A percentile compares a stretch with the other conserved stretches of the same genome.
phyloP scores from a whole-genome alignment of 305 asterid genomes.

The Solanum chacoense region DNA sequence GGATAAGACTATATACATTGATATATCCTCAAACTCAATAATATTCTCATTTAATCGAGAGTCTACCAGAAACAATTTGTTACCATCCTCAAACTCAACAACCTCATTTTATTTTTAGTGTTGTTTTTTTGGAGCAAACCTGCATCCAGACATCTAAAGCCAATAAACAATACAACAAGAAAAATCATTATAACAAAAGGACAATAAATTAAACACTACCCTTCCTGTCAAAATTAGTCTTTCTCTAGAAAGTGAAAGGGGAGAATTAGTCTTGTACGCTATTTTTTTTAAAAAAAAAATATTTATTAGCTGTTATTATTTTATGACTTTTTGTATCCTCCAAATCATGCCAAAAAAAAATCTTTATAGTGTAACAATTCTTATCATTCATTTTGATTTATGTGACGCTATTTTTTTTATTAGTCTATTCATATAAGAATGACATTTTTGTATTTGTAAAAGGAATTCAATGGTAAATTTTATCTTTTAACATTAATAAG shows the following conservation, averaged over 20 bases:
- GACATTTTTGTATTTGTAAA: not conserved
- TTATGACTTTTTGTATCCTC: not conserved
- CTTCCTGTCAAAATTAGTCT: not conserved
- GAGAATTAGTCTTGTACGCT: not conserved
- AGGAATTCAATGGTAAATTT: not conserved
- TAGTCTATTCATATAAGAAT: not conserved
- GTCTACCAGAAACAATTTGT: fast-evolving
- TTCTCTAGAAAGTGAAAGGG: not conserved
- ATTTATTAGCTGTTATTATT: no score
- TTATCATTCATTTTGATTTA: no score
- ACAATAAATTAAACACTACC: not conserved
- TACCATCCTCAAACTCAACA: not conserved
- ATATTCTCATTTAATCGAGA: no score
- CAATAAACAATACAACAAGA: not conserved
- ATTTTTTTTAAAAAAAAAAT: no score
- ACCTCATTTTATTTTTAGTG: not conserved
- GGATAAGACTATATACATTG: no score
- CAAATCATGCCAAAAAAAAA: not conserved
- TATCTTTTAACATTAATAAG: not conserved
- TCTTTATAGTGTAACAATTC: not conserved
- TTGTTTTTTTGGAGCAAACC: not conserved
- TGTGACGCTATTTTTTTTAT: no score
- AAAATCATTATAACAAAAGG: not conserved
- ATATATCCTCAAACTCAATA: not conserved
- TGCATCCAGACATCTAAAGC: not conserved